These are phyloP conservation scores for Botrytis squamosa DNA, from an alignment of 2,329 filamentous ascomycete species.

Conservation along the genomic window DNA sequence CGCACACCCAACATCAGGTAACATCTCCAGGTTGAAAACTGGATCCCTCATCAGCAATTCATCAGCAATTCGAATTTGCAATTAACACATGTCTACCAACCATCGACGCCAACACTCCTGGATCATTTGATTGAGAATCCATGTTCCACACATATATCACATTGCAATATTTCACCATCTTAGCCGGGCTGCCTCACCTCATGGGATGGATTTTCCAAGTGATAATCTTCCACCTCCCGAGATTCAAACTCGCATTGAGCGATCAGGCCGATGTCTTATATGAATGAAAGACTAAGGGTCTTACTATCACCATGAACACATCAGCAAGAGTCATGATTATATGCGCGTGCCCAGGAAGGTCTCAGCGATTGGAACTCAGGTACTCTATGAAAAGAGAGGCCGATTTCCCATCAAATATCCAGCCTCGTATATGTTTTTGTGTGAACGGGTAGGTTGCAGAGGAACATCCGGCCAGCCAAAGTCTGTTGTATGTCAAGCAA, in stretches of 20 bases:
- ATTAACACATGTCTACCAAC: constrained; percentile 18
- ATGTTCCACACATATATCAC: constrained; percentile 18
- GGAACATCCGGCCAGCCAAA: constrained; percentile 20
- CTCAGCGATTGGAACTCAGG: constrained; percentile 14
- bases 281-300: constrained; percentile 11
- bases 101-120: constrained; percentile 16
- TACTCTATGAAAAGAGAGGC: neutral
- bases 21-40: constrained; percentile 25
- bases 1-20: constrained; percentile 25
- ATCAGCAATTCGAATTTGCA: constrained; percentile 16
- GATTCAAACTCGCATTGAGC: constrained; percentile 8
- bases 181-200: constrained; percentile 11
- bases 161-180: constrained; percentile 12
- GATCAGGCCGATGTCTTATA: constrained; percentile 19
- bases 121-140: constrained; percentile 17
- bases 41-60: constrained; percentile 20
- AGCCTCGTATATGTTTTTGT: constrained; percentile 13
- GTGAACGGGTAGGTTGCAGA: constrained; percentile 12
- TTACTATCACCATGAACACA: constrained; percentile 16
- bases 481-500: constrained; percentile 15
- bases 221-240: constrained; percentile 18
- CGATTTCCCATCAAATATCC: neutral
- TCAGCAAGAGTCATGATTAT: constrained; percentile 15
- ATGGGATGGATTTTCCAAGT: constrained; percentile 13
- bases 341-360: constrained; percentile 15